Evolutionary conservation across 805 yeast genomes (phyloP).

Genomic region (Metschnikowia continentalis): DNA sequence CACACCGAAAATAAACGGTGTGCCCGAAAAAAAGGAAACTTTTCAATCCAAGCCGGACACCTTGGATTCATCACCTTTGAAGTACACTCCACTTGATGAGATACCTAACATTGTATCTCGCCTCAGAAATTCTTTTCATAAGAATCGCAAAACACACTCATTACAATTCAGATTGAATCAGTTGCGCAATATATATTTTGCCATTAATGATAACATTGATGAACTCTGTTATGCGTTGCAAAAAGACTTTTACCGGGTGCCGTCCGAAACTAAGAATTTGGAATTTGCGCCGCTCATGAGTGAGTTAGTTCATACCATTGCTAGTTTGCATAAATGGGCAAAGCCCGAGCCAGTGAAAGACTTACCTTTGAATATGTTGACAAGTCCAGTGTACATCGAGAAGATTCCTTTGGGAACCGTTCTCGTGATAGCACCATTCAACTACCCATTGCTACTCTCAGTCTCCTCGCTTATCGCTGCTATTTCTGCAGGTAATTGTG

Average conservation of each 20-base stretch:
- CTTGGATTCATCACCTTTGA: slow-evolving; percentile 13
- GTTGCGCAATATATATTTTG: slow-evolving; percentile 63
- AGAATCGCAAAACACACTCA: slow-evolving; percentile 45
- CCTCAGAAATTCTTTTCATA: slow-evolving; percentile 41
- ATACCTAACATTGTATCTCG: slow-evolving; percentile 46
- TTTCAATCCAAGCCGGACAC: not conserved
- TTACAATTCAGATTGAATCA: slow-evolving; percentile 55
- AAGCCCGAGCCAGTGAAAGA: slow-evolving; percentile 44
- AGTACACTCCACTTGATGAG: slow-evolving; percentile 44
- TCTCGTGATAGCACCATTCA: slow-evolving; percentile 73
- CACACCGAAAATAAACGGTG: not conserved
- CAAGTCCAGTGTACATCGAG: slow-evolving; percentile 17
- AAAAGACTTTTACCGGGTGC: slow-evolving; percentile 64
- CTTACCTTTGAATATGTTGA: slow-evolving; percentile 32
- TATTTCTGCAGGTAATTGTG: slow-evolving; percentile 80
- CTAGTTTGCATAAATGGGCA: slow-evolving; percentile 57
- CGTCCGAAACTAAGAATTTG: slow-evolving; percentile 54
- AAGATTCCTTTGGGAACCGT: slow-evolving; percentile 55
- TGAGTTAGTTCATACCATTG: slow-evolving; percentile 59
- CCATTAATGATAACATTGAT: slow-evolving; percentile 54
- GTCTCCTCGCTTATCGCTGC: slow-evolving; percentile 73
- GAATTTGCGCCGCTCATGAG: slow-evolving; percentile 51
- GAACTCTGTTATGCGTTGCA: slow-evolving; percentile 53
- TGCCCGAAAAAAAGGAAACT: not conserved
- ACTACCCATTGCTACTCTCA: slow-evolving; percentile 67